These are phyloP conservation scores for Aspergillus sergii DNA, from an alignment of 2,329 filamentous ascomycete genomes.

Conservation along the genomic window DNA sequence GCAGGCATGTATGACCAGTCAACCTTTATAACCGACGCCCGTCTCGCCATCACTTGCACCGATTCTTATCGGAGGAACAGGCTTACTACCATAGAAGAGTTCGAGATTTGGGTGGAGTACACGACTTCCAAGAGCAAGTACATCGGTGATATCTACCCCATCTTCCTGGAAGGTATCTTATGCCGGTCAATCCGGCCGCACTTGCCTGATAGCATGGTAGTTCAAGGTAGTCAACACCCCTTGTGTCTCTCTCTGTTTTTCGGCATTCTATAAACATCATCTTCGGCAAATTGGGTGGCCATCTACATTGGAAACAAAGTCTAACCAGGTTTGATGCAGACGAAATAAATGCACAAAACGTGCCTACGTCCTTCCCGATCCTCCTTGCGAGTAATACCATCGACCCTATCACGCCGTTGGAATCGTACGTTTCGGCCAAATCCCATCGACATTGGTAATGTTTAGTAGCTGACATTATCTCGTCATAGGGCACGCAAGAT, in stretches of 20 bases:
- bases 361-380: conserved; percentile 48
- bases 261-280: not conserved
- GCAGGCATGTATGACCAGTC: conserved; percentile 6
- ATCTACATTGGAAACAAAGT: not conserved
- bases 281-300: not conserved
- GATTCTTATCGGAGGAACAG: conserved; percentile 28
- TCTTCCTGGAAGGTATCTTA: conserved; percentile 15
- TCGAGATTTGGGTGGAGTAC: conserved; percentile 35
- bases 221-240: conserved; percentile 12
- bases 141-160: conserved; percentile 43
- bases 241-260: not conserved
- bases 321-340: conserved; percentile 11
- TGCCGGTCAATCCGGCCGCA: conserved; percentile 18
- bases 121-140: conserved; percentile 40
- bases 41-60: conserved; percentile 19
- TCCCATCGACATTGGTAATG: not conserved
- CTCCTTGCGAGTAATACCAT: conserved; percentile 58
- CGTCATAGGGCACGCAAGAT: conserved; percentile 15
- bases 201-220: conserved; percentile 19
- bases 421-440: conserved; percentile 14
- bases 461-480: conserved; percentile 9
- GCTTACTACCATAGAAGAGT: conserved; percentile 40
- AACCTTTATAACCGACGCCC: conserved; percentile 17
- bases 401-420: conserved; percentile 60
- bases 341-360: conserved; percentile 3